These are phyloP conservation scores for Arachis monticola DNA, from an alignment of 331 rosid species.

Conservation along the genomic window DNA sequence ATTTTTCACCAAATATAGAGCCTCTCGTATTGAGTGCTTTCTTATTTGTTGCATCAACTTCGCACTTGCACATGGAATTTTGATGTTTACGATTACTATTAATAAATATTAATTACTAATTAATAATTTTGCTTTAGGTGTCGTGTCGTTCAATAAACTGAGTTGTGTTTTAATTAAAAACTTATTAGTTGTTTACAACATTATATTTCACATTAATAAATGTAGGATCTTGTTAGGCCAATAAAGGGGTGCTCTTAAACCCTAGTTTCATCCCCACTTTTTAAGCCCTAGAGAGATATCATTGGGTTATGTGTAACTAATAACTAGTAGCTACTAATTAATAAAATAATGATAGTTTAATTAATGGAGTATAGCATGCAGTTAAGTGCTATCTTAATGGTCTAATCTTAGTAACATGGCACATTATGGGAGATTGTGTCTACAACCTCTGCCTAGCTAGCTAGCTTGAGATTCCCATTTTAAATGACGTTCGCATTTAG, in stretches of 20 bases:
- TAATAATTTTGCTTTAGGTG: constrained; percentile 22
- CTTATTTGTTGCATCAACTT: constrained; percentile 32
- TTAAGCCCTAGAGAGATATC: constrained; percentile 42
- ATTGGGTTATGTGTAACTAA: constrained; percentile 27
- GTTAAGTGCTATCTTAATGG: constrained; percentile 46
- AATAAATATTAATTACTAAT: background rate
- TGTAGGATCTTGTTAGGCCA: constrained; percentile 62
- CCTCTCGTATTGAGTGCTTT: constrained; percentile 32
- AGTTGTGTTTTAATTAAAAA: too few relatives aligned
- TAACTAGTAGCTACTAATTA: background rate
- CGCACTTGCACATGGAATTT: constrained; percentile 40
- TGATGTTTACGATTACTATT: constrained; percentile 26
- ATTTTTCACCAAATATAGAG: constrained; percentile 37
- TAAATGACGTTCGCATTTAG: constrained; percentile 30
- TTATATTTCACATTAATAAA: constrained; percentile 36
- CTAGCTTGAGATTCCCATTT: constrained; percentile 43
- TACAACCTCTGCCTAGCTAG: constrained; percentile 33
- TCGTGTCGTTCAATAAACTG: constrained; percentile 24
- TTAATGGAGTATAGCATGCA: constrained; percentile 31
- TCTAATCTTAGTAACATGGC: constrained; percentile 60
- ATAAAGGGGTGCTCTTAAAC: constrained; percentile 39
- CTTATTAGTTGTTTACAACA: constrained; percentile 16
- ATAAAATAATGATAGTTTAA: constrained; percentile 36
- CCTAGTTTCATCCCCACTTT: constrained; percentile 38
- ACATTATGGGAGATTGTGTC: constrained; percentile 63